Percentiles rank a stretch among this genome's conserved stretches.
phyloP scores from a whole-genome alignment of 768 basidiomycete species.

The Lentinus tigrinus region DNA sequence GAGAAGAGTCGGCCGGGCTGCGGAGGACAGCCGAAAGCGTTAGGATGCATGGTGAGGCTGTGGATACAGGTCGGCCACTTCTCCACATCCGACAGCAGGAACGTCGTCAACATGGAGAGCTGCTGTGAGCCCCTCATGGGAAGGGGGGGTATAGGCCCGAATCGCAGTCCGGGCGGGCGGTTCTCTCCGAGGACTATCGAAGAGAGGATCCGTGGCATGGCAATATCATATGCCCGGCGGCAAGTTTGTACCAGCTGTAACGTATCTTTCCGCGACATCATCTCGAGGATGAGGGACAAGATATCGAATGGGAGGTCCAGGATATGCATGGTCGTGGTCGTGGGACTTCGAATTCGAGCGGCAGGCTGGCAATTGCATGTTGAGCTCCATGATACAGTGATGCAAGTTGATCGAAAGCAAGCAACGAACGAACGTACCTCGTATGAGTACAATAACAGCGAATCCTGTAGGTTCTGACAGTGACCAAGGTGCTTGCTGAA shows the following conservation, averaged over 20 bases:
- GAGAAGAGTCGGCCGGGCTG: background rate
- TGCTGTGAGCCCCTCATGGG: background rate
- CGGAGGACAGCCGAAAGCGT: background rate
- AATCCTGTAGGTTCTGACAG: no score
- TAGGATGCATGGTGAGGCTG: background rate
- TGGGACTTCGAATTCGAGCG: no score
- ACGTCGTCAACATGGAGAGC: background rate
- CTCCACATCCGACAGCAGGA: background rate
- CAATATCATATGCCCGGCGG: background rate
- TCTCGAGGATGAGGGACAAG: background rate
- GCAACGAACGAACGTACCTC: no score
- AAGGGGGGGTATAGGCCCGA: background rate
- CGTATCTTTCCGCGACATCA: background rate
- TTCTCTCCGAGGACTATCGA: background rate
- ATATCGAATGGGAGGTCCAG: background rate
- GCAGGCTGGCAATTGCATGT: no score
- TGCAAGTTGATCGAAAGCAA: no score
- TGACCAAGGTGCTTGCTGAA: no score
- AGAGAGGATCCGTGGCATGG: background rate
- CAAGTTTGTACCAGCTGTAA: background rate
- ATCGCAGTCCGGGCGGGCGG: background rate
- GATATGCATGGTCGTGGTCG: background rate
- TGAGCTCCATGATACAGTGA: no score
- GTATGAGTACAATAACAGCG: no score
- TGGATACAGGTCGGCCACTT: background rate